These are phyloP conservation scores for Peniophora sp. DNA, from an alignment of 1,284 basidiomycete species.

Conservation along the genomic window DNA sequence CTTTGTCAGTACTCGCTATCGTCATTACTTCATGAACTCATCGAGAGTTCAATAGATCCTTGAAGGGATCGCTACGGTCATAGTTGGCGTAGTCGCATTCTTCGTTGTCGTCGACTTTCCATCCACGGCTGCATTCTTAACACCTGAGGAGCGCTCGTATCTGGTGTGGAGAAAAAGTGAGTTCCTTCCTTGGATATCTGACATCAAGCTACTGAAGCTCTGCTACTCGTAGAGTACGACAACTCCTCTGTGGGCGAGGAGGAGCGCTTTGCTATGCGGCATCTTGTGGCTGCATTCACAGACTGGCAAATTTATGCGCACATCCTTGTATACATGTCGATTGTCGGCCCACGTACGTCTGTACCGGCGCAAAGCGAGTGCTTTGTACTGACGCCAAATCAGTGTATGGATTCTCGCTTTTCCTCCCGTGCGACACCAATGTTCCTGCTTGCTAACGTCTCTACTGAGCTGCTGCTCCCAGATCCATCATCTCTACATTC, in stretches of 20 bases:
- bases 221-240: slow-evolving; percentile 41
- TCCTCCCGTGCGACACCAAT: slow-evolving; percentile 47
- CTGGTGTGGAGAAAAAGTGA: slow-evolving; percentile 57
- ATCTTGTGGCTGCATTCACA: slow-evolving; percentile 43
- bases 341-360: slow-evolving; percentile 43
- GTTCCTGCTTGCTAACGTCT: not conserved
- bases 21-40: not conserved
- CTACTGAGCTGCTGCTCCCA: slow-evolving; percentile 14
- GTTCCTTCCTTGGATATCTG: slow-evolving; percentile 7
- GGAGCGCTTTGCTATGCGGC: slow-evolving; percentile 45
- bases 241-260: slow-evolving; percentile 62
- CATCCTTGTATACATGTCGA: slow-evolving; percentile 52
- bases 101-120: slow-evolving; percentile 54
- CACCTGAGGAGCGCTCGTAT: slow-evolving; percentile 50
- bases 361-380: no score
- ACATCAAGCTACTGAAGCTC: not conserved
- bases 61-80: slow-evolving; percentile 45
- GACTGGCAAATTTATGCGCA: slow-evolving; percentile 67
- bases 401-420: slow-evolving; percentile 55
- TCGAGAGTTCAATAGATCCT: slow-evolving; percentile 36
- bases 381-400: not conserved
- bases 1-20: slow-evolving; percentile 26
- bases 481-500: slow-evolving; percentile 61
- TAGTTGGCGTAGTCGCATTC: slow-evolving; percentile 35
- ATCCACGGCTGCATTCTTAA: slow-evolving; percentile 46